Percentiles rank a stretch among this genome's conserved stretches.
phyloP scores from a whole-genome alignment of 352 stramenopile species.

The Phytophthora citricola region DNA sequence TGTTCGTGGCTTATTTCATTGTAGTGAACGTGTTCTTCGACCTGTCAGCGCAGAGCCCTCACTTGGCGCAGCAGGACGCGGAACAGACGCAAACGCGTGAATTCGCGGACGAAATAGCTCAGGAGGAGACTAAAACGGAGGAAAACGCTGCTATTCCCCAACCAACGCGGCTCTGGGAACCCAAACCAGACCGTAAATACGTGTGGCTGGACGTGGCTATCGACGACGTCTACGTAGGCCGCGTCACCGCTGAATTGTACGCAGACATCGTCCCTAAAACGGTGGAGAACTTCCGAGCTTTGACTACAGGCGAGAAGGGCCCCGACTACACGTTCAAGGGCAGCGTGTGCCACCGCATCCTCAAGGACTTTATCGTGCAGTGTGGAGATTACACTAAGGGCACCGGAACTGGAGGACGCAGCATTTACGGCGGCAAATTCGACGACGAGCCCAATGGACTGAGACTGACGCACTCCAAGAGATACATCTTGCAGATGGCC shows the following conservation, averaged over 20 bases:
- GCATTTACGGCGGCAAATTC: conserved; percentile 98
- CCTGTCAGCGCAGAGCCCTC: conserved; percentile 30
- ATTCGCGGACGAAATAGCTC: conserved; percentile 13
- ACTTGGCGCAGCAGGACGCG: conserved; percentile 12
- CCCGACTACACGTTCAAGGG: conserved; percentile 96
- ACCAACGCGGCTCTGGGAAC: conserved; percentile 45
- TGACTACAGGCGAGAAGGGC: conserved; percentile 97
- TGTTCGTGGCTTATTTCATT: conserved; percentile 74
- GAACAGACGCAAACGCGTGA: conserved; percentile 2
- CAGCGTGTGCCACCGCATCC: conserved; percentile 97
- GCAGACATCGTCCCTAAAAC: conserved; percentile 97
- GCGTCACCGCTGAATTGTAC: conserved; percentile 90
- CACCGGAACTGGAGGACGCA: conserved; percentile 95
- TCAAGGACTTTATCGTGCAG: conserved; percentile 99
- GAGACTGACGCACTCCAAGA: conserved; percentile 78
- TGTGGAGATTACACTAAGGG: conserved; percentile 95
- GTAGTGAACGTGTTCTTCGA: conserved; percentile 76
- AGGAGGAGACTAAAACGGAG: conserved; percentile 12
- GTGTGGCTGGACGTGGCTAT: conserved; percentile 89
- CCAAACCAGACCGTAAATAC: conserved; percentile 79
- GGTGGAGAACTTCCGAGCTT: conserved; percentile 96
- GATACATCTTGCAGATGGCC: conserved; percentile 95
- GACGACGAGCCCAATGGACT: conserved; percentile 96
- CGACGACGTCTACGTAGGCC: conserved; percentile 71
- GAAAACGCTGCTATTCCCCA: conserved; percentile 17